phyloP scores from a whole-genome alignment of 192 early-diverging fungal species.

The Backusella circina region DNA sequence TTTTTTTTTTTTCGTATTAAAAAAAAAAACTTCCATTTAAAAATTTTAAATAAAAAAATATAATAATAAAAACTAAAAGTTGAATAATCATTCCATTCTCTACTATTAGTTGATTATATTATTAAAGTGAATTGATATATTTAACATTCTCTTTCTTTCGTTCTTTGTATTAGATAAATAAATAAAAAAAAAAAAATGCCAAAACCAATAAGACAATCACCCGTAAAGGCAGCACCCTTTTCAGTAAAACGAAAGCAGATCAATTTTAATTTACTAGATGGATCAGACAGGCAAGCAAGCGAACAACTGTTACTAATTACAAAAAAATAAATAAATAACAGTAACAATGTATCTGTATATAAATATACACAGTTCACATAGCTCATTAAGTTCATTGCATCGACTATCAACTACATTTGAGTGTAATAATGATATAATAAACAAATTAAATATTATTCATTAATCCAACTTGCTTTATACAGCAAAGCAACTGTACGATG shows the following conservation, averaged over 20 bases:
- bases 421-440: not conserved
- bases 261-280: conserved; percentile 8
- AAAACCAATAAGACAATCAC: not conserved
- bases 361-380: not conserved
- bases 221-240: not conserved
- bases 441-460: not conserved
- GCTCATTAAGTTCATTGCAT: not conserved
- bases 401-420: not conserved
- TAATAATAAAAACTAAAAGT: not conserved
- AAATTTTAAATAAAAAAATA: not conserved
- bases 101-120: not conserved
- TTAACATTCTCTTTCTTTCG: not conserved
- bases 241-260: conserved; percentile 13
- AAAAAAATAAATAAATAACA: not conserved
- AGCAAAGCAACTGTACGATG: not conserved
- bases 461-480: not conserved
- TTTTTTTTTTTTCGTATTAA: not conserved
- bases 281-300: not conserved
- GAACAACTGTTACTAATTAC: not conserved
- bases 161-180: not conserved
- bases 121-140: not conserved
- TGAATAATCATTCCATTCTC: not conserved
- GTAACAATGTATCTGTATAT: not conserved
- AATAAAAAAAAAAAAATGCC: not conserved
- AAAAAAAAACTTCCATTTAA: not conserved